A percentile compares a stretch with the other conserved stretches of the same genome.
These are phyloP conservation scores for Avena insularis DNA, from an alignment of 176 grass and related monocot genomes.

Conservation along the genomic window DNA sequence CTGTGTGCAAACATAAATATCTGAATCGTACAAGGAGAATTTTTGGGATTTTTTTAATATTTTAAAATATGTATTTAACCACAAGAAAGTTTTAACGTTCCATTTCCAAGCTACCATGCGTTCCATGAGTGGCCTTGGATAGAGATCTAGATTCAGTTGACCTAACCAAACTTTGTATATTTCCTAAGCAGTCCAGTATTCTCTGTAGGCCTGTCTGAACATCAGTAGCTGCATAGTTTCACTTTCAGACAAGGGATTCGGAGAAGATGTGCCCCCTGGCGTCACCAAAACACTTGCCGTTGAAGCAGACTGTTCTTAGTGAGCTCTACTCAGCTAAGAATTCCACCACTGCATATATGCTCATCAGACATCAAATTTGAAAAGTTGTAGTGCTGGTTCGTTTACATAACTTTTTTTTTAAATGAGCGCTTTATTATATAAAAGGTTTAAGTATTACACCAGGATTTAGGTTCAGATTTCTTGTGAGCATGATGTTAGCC, in stretches of 20 bases:
- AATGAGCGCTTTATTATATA: too few species aligned
- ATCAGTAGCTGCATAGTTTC: conserved; percentile 60
- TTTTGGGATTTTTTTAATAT: too few species aligned
- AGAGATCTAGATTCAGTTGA: conserved; percentile 37
- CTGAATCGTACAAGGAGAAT: too few species aligned
- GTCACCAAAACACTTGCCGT: conserved; percentile 76
- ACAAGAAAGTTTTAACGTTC: neutral
- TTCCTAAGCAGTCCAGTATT: conserved; percentile 29
- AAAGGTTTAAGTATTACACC: too few species aligned
- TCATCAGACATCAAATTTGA: neutral
- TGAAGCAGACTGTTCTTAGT: conserved; percentile 69
- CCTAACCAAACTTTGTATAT: neutral
- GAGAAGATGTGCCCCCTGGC: conserved; percentile 59
- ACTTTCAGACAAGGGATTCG: conserved; percentile 61
- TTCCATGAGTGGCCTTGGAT: neutral
- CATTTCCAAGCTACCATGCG: conserved; percentile 31
- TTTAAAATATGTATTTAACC: too few species aligned
- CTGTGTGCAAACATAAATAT: too few species aligned
- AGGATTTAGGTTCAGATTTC: neutral
- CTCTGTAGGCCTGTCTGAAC: conserved; percentile 65
- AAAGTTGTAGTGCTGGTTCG: neutral
- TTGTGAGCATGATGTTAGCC: neutral
- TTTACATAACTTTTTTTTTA: neutral
- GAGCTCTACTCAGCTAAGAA: conserved; percentile 17
- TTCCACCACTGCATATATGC: conserved; percentile 12